Conservation (phyloP, 306 rosid genomes). For the Ormosia semicastrata region DNA sequence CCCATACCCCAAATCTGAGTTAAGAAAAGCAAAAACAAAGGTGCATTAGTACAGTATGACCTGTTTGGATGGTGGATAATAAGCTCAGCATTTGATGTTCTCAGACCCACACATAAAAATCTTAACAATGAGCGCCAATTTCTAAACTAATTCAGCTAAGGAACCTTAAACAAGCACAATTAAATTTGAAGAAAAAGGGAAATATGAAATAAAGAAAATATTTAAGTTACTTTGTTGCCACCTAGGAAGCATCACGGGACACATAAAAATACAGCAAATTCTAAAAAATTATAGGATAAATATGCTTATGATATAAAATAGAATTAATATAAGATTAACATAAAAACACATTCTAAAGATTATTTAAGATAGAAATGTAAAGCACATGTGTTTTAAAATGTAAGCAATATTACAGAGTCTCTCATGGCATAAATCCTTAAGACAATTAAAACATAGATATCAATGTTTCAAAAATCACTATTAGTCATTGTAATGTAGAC, state of each 20-base stretch:
- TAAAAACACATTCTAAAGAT: background rate
- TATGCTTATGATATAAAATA: background rate
- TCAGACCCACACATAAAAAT: background rate
- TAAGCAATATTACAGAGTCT: background rate
- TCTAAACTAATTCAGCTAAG: background rate
- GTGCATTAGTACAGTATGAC: background rate
- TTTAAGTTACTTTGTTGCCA: background rate
- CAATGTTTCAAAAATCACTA: background rate
- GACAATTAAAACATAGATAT: background rate
- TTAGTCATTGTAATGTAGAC: background rate
- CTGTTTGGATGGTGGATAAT: background rate
- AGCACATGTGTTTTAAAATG: background rate
- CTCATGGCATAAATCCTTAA: background rate
- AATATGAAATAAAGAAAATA: background rate
- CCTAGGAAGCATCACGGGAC: background rate
- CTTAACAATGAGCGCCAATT: background rate
- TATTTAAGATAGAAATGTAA: background rate
- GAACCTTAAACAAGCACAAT: background rate
- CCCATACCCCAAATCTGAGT: constrained; percentile 96
- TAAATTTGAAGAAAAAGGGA: background rate
- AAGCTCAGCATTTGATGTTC: background rate
- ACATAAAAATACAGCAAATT: background rate
- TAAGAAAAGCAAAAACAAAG: constrained; percentile 18
- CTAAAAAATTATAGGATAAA: background rate
- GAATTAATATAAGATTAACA: background rate